Base-by-base conservation (phyloP, 805 yeast species). In the Candida ortonii region DNA sequence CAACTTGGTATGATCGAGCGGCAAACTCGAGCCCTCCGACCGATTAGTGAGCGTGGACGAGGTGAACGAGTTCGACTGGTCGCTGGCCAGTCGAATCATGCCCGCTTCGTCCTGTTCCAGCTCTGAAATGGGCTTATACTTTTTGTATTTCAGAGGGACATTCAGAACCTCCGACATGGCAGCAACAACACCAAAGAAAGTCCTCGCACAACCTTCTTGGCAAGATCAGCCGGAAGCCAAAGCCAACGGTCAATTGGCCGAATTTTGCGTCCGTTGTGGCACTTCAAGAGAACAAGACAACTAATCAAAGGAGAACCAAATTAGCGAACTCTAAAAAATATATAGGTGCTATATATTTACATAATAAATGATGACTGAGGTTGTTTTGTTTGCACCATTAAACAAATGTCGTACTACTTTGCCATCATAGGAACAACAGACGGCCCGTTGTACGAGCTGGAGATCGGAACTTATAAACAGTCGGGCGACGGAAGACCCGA, bases 351-450 rank as follows among this genome's bases (percentile, higher is more conserved):
- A n/a, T n/a, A n/a, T n/a, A n/a, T n/a, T n/a, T n/a, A n/a, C n/a
- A n/a, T n/a, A n/a, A n/a, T n/a, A n/a, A n/a, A n/a, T n/a, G n/a
- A n/a, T n/a, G n/a, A n/a, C n/a, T n/a, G n/a, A n/a, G n/a, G n/a
- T n/a, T n/a, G n/a, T n/a, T n/a, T n/a, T 23, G 10, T 31, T 29
- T 19, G 8, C 12, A 19, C 16, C 10, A n/a, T 17, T 28, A 17
- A 11, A 14, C 16, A 16, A 47, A 78, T 83, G 80, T 83, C 95
- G n/a, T 85, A 81, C 62, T 89, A 88, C 59, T 78, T 93, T 52
- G 83, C 94, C 4, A 81, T 93, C 30, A 76, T 93, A 25, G 97
- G 97, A 12, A 81, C 89, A 2, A 72, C 75, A 22, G 97, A 93
- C 57, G 75, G 74, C 43, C 96, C 97, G 0, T 53, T 93, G 2